phyloP scores from a whole-genome alignment of 306 rosid species.

The Malus asiatica region DNA sequence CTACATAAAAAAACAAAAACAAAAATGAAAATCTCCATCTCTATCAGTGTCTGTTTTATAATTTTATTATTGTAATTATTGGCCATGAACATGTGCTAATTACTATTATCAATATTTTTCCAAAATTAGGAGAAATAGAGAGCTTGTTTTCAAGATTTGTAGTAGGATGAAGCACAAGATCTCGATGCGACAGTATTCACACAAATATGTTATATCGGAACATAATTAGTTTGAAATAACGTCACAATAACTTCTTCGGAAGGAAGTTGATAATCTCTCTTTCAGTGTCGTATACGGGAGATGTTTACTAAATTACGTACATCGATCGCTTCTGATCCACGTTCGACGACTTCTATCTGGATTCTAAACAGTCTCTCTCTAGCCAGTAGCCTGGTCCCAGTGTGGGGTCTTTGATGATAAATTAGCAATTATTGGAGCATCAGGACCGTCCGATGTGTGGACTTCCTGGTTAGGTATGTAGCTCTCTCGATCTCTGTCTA shows the following conservation, averaged over 20 bases:
- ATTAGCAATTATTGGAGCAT: constrained; percentile 21
- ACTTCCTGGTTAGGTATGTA: background rate
- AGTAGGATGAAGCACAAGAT: background rate
- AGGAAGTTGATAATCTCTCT: no score
- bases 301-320: background rate
- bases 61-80: constrained; percentile 6
- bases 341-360: constrained; percentile 19
- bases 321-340: constrained; percentile 5
- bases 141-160: background rate
- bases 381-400: constrained; percentile 4
- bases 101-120: background rate
- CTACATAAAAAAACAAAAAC: background rate
- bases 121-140: background rate
- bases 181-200: no score
- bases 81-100: background rate
- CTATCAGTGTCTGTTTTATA: background rate
- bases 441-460: constrained; percentile 4
- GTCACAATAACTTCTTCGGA: rapidly evolving
- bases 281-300: background rate
- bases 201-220: no score
- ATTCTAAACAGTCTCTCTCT: background rate
- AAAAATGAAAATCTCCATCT: background rate
- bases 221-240: no score
- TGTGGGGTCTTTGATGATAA: constrained; percentile 12
- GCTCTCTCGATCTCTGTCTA: background rate